A percentile compares a stretch with the other conserved stretches of the same genome.
These are phyloP conservation scores for Ilex aquifolium DNA, from an alignment of 257 asterid species.

Conservation along the genomic window DNA sequence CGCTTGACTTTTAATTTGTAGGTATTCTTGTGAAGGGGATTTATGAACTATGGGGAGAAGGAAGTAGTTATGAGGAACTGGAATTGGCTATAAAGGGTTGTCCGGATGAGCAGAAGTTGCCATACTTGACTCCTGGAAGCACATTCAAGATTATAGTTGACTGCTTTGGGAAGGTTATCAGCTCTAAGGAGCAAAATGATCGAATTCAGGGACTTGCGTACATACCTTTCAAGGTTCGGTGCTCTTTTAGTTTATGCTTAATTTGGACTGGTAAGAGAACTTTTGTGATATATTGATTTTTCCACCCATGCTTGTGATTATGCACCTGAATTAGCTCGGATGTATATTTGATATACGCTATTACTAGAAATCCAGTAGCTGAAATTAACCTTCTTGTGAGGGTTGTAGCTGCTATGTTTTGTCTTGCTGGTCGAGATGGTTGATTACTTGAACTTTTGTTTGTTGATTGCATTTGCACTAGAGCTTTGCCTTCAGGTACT, in stretches of 20 bases:
- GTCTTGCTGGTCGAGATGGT: too few species aligned
- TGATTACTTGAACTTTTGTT: too few species aligned
- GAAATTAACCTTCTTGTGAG: too few species aligned
- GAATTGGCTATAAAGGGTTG: conserved; percentile 59
- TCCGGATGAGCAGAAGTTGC: conserved; percentile 67
- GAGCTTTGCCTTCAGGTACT: too few species aligned
- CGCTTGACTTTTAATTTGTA: conserved; percentile 17
- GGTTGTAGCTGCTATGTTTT: too few species aligned
- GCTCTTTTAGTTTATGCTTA: not conserved
- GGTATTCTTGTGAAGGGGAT: conserved; percentile 97
- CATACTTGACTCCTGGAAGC: conserved; percentile 56
- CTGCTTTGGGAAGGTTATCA: conserved; percentile 75
- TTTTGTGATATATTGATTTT: too few species aligned
- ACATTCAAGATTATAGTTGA: conserved; percentile 81
- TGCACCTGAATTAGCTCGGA: too few species aligned
- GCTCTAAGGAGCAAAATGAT: conserved; percentile 66
- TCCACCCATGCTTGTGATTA: too few species aligned
- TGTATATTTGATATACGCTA: too few species aligned
- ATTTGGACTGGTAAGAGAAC: too few species aligned
- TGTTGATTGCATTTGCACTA: too few species aligned
- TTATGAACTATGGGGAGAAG: conserved; percentile 97
- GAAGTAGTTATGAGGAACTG: conserved; percentile 67
- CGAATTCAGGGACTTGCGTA: conserved; percentile 56
- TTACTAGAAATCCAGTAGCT: too few species aligned
- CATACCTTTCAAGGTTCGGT: conserved; percentile 76